A percentile compares a stretch with the other conserved stretches of the same genome.
These are phyloP conservation scores for Notholithocarpus densiflorus DNA, from an alignment of 306 rosid genomes.

Conservation along the genomic window DNA sequence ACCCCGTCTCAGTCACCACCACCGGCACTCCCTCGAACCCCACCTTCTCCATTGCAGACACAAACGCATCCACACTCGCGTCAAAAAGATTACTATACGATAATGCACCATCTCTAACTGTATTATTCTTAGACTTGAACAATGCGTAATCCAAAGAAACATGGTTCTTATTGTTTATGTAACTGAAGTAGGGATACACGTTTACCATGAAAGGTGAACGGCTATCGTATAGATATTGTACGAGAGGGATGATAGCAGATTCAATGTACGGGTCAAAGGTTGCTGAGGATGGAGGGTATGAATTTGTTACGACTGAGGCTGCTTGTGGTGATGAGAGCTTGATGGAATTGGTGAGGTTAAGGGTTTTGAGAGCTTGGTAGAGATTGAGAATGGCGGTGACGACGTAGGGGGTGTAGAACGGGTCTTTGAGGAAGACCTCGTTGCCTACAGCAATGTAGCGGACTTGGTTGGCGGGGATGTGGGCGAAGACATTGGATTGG, in stretches of 20 bases:
- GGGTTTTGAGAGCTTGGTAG: conserved; percentile 33
- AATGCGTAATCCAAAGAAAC: conserved; percentile 25
- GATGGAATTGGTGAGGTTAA: conserved; percentile 7
- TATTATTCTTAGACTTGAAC: not conserved
- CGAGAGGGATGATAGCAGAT: conserved; percentile 12
- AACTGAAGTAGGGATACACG: conserved; percentile 33
- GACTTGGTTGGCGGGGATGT: conserved; percentile 12
- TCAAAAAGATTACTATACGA: conserved; percentile 21
- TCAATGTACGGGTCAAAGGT: conserved; percentile 14
- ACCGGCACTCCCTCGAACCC: conserved; percentile 18
- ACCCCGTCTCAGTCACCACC: conserved; percentile 30
- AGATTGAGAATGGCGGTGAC: conserved; percentile 33
- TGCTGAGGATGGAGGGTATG: conserved; percentile 29
- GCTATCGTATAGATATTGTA: conserved; percentile 13
- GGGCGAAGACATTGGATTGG: conserved; percentile 17
- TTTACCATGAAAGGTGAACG: conserved; percentile 32
- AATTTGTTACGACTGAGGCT: conserved; percentile 5
- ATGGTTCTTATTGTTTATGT: not conserved
- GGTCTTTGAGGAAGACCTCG: conserved; percentile 29
- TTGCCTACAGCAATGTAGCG: conserved; percentile 33
- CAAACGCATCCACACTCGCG: conserved; percentile 28
- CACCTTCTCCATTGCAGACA: conserved; percentile 32
- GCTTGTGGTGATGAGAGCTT: conserved; percentile 34
- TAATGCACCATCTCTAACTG: not conserved
- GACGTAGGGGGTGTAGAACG: conserved; percentile 23